Evolutionary conservation across 106 monocot species (phyloP).

Genomic region (Hemerocallis citrina): DNA sequence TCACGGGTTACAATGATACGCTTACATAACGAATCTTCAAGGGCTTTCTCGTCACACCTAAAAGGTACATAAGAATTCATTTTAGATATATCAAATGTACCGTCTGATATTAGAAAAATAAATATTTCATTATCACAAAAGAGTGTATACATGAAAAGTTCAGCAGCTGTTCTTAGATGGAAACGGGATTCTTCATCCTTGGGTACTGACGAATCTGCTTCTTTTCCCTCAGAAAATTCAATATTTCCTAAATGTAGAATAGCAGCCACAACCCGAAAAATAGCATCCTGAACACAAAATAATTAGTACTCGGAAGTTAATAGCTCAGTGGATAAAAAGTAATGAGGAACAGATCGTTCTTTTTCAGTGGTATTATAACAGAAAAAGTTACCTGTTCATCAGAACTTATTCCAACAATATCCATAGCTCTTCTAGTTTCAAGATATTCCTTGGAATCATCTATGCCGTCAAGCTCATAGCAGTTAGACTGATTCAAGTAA

Average conservation of each 20-base stretch:
- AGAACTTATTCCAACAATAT: conserved; percentile 43
- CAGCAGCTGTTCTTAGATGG: conserved; percentile 38
- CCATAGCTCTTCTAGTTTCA: conserved; percentile 47
- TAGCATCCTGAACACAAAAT: conserved; percentile 31
- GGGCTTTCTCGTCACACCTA: conserved; percentile 39
- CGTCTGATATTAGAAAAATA: not conserved
- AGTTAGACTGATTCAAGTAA: conserved; percentile 47
- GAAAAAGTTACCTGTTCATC: conserved; percentile 33
- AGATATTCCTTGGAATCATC: conserved; percentile 44
- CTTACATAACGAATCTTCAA: conserved; percentile 53
- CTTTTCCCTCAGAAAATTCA: conserved; percentile 41
- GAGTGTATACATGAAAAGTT: conserved; percentile 19
- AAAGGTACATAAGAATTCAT: not conserved
- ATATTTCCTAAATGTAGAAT: conserved; percentile 50
- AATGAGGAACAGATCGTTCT: too few relatives aligned
- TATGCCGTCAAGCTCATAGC: conserved; percentile 33
- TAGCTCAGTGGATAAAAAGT: too few relatives aligned
- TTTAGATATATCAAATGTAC: not conserved
- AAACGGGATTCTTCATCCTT: conserved; percentile 45
- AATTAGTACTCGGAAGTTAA: too few relatives aligned
- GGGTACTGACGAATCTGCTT: conserved; percentile 41
- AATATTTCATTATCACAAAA: not conserved
- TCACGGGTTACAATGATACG: conserved; percentile 72
- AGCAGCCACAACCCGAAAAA: conserved; percentile 47
- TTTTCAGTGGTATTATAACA: too few relatives aligned